Evolutionary conservation across 805 yeast genomes (phyloP).

Genomic region (Candida palmyrensis): DNA sequence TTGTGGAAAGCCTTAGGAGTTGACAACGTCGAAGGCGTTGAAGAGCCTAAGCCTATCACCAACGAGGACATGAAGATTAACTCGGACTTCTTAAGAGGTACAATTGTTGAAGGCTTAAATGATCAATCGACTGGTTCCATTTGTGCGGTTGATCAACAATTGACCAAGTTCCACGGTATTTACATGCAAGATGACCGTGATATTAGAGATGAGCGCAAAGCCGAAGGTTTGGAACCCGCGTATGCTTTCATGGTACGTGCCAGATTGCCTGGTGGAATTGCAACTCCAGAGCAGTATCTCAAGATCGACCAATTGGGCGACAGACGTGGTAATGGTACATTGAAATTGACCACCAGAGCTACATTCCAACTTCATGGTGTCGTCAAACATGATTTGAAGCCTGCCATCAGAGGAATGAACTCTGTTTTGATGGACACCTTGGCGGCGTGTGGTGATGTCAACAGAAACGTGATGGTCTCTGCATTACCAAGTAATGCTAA

Average conservation of each 20-base stretch:
- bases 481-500: conserved; percentile 85
- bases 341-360: conserved; percentile 93
- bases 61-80: conserved; percentile 92
- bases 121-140: conserved; percentile 89
- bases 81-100: conserved; percentile 87
- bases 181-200: conserved; percentile 99
- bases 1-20: conserved; percentile 90
- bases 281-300: conserved; percentile 87
- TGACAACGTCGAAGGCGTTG: conserved; percentile 71
- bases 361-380: conserved; percentile 96
- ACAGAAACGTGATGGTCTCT: conserved; percentile 89
- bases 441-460: conserved; percentile 98
- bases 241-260: conserved; percentile 96
- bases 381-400: conserved; percentile 82
- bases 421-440: conserved; percentile 86
- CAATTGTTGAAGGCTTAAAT: conserved; percentile 77
- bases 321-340: conserved; percentile 83
- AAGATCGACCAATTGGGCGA: conserved; percentile 77
- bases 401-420: conserved; percentile 91
- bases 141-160: conserved; percentile 84
- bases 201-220: conserved; percentile 85
- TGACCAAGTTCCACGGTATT: conserved; percentile 96
- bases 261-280: conserved; percentile 88
- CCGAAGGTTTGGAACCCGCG: conserved; percentile 91
- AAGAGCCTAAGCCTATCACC: conserved; percentile 86